Conservation (phyloP, 2,329 filamentous ascomycete species). For the Apiospora saccharicola region DNA sequence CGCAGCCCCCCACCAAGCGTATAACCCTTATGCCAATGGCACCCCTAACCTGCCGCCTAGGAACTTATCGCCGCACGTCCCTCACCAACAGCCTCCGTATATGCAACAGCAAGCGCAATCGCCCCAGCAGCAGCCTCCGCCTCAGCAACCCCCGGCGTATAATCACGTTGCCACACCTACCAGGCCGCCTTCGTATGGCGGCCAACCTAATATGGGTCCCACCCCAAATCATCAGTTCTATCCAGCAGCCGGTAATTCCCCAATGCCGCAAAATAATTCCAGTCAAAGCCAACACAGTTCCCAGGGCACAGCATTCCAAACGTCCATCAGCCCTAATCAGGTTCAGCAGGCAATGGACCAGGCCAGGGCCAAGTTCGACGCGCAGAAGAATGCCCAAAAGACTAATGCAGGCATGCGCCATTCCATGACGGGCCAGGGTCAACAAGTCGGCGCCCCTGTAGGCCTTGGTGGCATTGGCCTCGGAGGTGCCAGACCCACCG, state of each 20-base stretch:
- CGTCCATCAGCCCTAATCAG: conserved; percentile 41
- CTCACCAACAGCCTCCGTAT: conserved; percentile 40
- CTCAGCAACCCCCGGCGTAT: conserved; percentile 40
- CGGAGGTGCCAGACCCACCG: conserved; percentile 35
- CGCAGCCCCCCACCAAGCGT: conserved; percentile 39
- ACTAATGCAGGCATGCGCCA: conserved; percentile 38
- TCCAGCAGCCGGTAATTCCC: conserved; percentile 35
- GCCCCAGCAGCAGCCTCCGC: conserved; percentile 30
- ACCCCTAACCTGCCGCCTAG: conserved; percentile 36
- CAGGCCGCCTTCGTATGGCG: conserved; percentile 39
- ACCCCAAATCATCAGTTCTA: conserved; percentile 38
- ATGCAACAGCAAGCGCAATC: conserved; percentile 37
- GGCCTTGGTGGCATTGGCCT: conserved; percentile 43
- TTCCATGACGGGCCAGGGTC: conserved; percentile 32
- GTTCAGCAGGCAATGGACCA: conserved; percentile 45
- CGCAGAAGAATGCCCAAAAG: conserved; percentile 38
- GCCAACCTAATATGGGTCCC: conserved; percentile 38
- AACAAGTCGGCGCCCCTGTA: conserved; percentile 40
- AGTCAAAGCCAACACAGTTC: conserved; percentile 36
- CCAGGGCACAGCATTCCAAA: conserved; percentile 37
- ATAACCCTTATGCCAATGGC: conserved; percentile 41
- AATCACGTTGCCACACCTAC: conserved; percentile 37
- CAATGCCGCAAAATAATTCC: conserved; percentile 34
- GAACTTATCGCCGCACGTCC: conserved; percentile 41
- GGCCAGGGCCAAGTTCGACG: conserved; percentile 42